Evolutionary conservation across 148 eudicot genomes (phyloP).

Genomic region (Arctostaphylos glauca): DNA sequence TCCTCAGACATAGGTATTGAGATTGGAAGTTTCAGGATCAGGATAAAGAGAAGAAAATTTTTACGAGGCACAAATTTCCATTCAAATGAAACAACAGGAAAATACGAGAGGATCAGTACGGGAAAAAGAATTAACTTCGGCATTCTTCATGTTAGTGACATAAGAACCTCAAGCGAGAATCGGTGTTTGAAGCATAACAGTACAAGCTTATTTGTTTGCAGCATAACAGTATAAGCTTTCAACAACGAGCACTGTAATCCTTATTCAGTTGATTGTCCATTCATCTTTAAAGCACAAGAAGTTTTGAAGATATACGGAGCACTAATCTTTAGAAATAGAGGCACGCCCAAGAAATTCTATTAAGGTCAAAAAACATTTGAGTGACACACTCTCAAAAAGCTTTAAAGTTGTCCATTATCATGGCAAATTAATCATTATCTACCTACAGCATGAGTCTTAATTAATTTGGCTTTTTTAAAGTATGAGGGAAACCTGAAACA

Average conservation of each 20-base stretch:
- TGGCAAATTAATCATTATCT: not conserved
- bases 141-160: not conserved
- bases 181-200: not conserved
- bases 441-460: not conserved
- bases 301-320: not conserved
- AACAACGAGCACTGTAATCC: not conserved
- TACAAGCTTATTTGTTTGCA: not conserved
- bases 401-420: not conserved
- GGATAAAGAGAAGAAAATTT: not conserved
- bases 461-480: not conserved
- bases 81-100: not conserved
- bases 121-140: not conserved
- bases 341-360: not conserved
- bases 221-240: conserved; percentile 5
- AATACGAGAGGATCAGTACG: not conserved
- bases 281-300: not conserved
- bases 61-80: not conserved
- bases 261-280: not conserved
- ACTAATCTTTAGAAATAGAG: not conserved
- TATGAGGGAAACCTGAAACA: not conserved
- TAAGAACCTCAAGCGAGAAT: not conserved
- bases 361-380: conserved; percentile 4
- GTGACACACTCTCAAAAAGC: not conserved
- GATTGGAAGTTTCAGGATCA: not conserved
- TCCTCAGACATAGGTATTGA: not conserved